Conservation (phyloP, 805 yeast species). For the Wickerhamiella slavikovae region DNA sequence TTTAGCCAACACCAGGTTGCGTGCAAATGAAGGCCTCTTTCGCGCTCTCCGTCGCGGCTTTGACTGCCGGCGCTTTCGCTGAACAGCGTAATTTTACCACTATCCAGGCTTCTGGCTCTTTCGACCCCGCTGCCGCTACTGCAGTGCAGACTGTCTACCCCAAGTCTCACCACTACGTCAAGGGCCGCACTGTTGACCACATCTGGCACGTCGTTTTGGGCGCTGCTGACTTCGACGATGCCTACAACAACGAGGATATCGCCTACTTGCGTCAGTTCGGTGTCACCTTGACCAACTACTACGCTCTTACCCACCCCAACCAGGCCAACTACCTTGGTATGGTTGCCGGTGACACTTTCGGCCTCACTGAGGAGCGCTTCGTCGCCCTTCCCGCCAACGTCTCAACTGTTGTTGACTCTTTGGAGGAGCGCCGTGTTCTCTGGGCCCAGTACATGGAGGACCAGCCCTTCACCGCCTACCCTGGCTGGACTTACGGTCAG, state of each 20-base stretch:
- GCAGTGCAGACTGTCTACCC: conserved; percentile 15
- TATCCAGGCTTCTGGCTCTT: conserved; percentile 13
- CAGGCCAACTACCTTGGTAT: conserved; percentile 33
- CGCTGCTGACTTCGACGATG: conserved; percentile 31
- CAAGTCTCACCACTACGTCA: conserved; percentile 13
- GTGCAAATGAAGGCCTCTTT: conserved; percentile 5
- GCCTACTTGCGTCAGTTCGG: conserved; percentile 25
- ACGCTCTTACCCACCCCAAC: conserved; percentile 32
- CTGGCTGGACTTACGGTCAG: conserved; percentile 27
- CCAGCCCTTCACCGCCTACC: conserved; percentile 31
- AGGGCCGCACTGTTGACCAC: conserved; percentile 14
- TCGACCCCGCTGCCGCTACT: conserved; percentile 14
- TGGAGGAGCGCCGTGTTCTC: conserved; percentile 26
- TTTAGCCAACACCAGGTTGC: neutral
- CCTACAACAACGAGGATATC: conserved; percentile 25
- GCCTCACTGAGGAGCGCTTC: conserved; percentile 27
- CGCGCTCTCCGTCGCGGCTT: conserved; percentile 5
- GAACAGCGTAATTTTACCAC: conserved; percentile 13
- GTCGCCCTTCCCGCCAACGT: conserved; percentile 25
- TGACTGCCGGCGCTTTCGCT: conserved; percentile 11
- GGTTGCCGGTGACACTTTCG: conserved; percentile 31
- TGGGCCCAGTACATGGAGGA: conserved; percentile 37
- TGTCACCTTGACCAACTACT: conserved; percentile 28
- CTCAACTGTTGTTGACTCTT: conserved; percentile 27
- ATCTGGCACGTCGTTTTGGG: conserved; percentile 27